Percentiles rank a stretch among this genome's conserved stretches.
Conservation (phyloP, 1,284 basidiomycete species). For the Rhizoctonia solani region DNA sequence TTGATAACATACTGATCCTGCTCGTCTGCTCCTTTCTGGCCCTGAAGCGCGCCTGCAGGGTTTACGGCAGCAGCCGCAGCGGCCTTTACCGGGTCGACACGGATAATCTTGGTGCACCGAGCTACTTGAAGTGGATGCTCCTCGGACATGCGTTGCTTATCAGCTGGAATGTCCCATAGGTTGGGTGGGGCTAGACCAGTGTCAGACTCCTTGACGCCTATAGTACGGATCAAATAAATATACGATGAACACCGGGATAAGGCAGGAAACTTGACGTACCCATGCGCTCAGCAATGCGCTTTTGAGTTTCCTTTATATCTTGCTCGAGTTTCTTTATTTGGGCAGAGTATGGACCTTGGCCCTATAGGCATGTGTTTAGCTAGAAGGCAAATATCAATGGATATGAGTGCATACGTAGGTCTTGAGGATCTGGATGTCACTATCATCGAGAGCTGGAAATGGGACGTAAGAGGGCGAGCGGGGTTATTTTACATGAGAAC, state of each 20-base stretch:
- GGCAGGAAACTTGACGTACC: constrained; percentile 52
- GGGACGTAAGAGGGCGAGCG: constrained; percentile 26
- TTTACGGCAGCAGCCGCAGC: constrained; percentile 74
- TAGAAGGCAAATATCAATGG: not conserved
- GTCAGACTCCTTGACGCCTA: constrained; percentile 96
- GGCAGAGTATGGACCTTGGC: constrained; percentile 95
- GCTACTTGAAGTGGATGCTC: constrained; percentile 97
- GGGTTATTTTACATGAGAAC: not conserved
- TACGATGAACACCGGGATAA: not conserved
- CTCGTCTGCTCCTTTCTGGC: constrained; percentile 90
- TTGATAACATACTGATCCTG: constrained; percentile 99
- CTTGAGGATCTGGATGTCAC: constrained; percentile 98
- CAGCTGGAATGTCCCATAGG: constrained; percentile 91
- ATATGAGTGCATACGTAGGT: constrained; percentile 76
- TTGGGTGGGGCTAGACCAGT: constrained; percentile 97
- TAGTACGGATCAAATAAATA: not conserved
- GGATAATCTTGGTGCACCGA: constrained; percentile 98
- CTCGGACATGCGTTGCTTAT: constrained; percentile 86
- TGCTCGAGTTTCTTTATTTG: constrained; percentile 87
- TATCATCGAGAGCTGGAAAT: constrained; percentile 85
- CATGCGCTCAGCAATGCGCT: constrained; percentile 96
- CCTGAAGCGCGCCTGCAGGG: constrained; percentile 72
- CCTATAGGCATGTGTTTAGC: constrained; percentile 55
- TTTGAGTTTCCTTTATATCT: constrained; percentile 96
- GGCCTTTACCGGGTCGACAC: constrained; percentile 70